These are phyloP conservation scores for Penicillium verrucosum DNA, from an alignment of 2,329 filamentous ascomycete species.

Conservation along the genomic window DNA sequence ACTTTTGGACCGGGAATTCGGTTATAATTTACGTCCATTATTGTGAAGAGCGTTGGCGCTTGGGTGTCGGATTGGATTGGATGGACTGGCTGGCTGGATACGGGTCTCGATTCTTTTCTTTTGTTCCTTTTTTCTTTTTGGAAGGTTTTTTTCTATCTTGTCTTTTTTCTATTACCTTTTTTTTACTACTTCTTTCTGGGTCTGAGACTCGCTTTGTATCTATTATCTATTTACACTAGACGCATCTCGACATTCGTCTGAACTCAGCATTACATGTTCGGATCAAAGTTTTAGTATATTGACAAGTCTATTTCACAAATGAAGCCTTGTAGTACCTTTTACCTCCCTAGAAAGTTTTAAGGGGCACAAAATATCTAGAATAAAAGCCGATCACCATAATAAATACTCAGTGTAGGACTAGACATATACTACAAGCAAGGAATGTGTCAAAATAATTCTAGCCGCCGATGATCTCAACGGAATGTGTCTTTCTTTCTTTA, in stretches of 20 bases:
- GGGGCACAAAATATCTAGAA: too few relatives aligned
- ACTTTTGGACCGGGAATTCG: not conserved
- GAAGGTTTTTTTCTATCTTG: not conserved
- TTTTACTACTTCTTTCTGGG: conserved; percentile 5
- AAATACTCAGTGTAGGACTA: too few relatives aligned
- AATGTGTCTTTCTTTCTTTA: not conserved
- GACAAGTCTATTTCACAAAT: too few relatives aligned
- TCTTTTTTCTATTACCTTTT: not conserved
- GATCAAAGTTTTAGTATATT: too few relatives aligned
- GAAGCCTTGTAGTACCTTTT: too few relatives aligned
- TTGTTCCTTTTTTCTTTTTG: not conserved
- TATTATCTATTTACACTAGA: not conserved
- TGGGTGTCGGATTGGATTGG: not conserved
- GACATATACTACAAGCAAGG: not conserved
- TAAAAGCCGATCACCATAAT: too few relatives aligned
- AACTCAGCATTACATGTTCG: too few relatives aligned
- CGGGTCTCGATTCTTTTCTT: not conserved
- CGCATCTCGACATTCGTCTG: too few relatives aligned
- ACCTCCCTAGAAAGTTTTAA: too few relatives aligned
- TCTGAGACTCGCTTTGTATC: conserved; percentile 8
- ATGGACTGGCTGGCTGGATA: not conserved
- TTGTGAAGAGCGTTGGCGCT: not conserved
- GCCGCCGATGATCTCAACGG: not conserved
- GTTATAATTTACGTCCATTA: not conserved
- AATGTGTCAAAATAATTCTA: not conserved